Conservation (phyloP, 352 stramenopile species). For the Pythium coloratum region DNA sequence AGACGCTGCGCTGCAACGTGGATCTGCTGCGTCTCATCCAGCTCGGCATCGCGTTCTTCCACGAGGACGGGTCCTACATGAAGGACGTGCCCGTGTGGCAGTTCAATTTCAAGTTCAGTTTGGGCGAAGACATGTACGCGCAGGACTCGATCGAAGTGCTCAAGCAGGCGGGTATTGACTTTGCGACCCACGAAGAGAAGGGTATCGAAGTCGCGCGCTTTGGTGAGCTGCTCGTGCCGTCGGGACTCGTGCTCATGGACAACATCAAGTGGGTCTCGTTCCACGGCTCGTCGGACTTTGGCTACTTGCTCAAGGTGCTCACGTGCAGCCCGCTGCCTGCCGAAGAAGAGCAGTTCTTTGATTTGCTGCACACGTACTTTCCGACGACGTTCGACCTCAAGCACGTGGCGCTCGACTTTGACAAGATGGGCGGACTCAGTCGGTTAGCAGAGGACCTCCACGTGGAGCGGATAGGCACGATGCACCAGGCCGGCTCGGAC, state of each 20-base stretch:
- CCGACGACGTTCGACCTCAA: conserved; percentile 99
- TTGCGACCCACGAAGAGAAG: conserved; percentile 93
- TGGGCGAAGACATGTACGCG: conserved; percentile 99
- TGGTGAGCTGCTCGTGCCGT: conserved; percentile 97
- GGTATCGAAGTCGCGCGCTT: conserved; percentile 98
- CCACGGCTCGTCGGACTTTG: conserved; percentile 99
- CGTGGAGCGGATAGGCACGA: conserved; percentile 97
- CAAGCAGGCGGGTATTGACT: conserved; percentile 97
- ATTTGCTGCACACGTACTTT: conserved; percentile 98
- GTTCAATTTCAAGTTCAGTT: conserved; percentile 99
- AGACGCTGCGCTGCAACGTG: conserved; percentile 98
- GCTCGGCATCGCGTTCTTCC: conserved; percentile 96
- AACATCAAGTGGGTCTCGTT: conserved; percentile 99
- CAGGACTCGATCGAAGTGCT: conserved; percentile 99
- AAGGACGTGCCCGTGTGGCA: conserved; percentile 97
- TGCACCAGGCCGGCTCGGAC: conserved; percentile 99
- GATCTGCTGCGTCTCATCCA: conserved; percentile 99
- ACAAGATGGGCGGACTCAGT: conserved; percentile 97
- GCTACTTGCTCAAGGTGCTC: conserved; percentile 97
- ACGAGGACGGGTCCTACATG: conserved; percentile 95
- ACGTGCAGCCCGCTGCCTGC: conserved; percentile 89
- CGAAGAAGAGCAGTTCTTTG: conserved; percentile 95
- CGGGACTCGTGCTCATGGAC: conserved; percentile 97
- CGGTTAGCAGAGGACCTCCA: conserved; percentile 95
- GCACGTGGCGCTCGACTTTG: conserved; percentile 97